Base-by-base conservation (phyloP, 805 yeast genomes). In the Starmerella vitae region DNA sequence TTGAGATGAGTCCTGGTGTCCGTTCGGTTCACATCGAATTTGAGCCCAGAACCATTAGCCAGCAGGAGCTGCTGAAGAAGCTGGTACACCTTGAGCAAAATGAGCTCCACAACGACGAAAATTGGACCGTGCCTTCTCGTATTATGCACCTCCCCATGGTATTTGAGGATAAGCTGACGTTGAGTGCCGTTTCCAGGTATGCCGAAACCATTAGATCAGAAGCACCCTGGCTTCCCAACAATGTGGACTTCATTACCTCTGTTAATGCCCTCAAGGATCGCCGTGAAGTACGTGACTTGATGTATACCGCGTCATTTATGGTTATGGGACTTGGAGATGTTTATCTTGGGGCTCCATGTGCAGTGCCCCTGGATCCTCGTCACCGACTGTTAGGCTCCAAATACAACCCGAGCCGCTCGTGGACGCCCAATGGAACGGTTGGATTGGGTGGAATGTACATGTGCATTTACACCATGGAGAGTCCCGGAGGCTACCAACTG, bases 401-500 rank as follows among this genome's bases (percentile, higher is more conserved):
- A 63, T 91, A 88, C 64, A 88, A 88, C 58, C 98, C 98, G 29
- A 81, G 95, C 12, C 74, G 98, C 67, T 83, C 96, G 1, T 86
- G 70, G 65, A 88, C 98, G 2, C 94, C 95, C 29, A 83, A 84
- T 56, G 98, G 98, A 50, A 81, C 91, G 27, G 97, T 88, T 45
- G 98, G 98, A 55, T 78, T 91, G 57, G 98, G 98, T 47, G 97
- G 98, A 52, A 84, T 80, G 82, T 91, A 85, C 70, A 86, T 88
- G 97, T 88, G 97, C 66, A 86, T 88, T 52, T 88, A 88, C 62
- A 84, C 97, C 24, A 86, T 88, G 88, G 93, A 84, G 50, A 84
- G 95, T 20, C 98, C 98, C 34, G 98, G 98, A 63, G 98, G 98
- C 24, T 88, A 88, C 63, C 97, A 88, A 64, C 70, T 88, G 51